Conservation (phyloP, 305 asterid species). For the Ilex paraguariensis region DNA sequence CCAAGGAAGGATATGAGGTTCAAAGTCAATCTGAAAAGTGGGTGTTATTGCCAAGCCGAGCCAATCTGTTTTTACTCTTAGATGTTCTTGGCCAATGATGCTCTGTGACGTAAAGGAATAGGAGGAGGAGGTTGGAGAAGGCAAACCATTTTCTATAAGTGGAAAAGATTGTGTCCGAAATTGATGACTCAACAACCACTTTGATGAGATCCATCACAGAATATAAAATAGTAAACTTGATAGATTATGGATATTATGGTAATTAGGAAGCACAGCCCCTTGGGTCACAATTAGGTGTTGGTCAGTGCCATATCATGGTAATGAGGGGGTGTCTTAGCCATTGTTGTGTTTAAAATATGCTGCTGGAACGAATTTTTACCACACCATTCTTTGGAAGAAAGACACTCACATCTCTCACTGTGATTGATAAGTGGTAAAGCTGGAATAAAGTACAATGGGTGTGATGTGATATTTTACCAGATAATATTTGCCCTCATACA, state of each 20-base stretch:
- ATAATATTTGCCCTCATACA: too few species aligned
- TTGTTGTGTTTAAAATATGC: neutral
- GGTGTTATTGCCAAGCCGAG: conserved; percentile 25
- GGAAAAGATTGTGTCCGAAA: conserved; percentile 28
- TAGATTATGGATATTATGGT: neutral
- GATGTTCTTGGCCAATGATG: conserved; percentile 21
- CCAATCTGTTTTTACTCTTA: conserved; percentile 15
- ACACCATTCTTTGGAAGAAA: neutral
- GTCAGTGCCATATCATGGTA: neutral
- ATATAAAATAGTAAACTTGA: neutral
- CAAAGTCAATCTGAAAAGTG: conserved; percentile 27
- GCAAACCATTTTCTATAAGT: conserved; percentile 31
- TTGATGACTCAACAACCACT: conserved; percentile 47
- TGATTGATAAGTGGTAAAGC: conserved; percentile 4
- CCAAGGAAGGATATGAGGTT: conserved; percentile 13
- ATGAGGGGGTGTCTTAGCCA: neutral
- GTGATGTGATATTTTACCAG: too few species aligned
- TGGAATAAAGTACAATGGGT: conserved; percentile 1
- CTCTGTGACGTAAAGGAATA: conserved; percentile 25
- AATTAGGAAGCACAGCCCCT: neutral
- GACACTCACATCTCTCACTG: neutral
- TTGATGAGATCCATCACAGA: conserved; percentile 5
- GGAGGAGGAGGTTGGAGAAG: conserved; percentile 19
- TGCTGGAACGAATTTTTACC: neutral
- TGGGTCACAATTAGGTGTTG: neutral